Conservation (phyloP, 306 rosid species). For the Pueraria montana region DNA sequence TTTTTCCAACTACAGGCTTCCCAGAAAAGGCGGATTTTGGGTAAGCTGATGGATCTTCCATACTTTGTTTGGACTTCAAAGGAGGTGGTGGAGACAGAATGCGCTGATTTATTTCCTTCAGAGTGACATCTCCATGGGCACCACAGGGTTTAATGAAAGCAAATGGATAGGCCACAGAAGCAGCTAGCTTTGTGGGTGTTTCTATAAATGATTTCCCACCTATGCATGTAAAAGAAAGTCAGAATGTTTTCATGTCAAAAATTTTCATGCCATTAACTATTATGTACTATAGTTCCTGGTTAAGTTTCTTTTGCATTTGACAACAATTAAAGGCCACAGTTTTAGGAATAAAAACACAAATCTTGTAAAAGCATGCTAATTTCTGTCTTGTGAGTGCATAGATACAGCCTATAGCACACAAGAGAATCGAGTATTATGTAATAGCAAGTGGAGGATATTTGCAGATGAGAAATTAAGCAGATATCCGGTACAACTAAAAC, state of each 20-base stretch:
- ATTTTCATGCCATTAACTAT: neutral
- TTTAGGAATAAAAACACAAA: neutral
- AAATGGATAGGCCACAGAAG: slow-evolving; percentile 94
- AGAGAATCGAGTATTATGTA: slow-evolving; percentile 3
- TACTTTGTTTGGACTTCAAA: slow-evolving; percentile 58
- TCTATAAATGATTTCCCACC: slow-evolving; percentile 79
- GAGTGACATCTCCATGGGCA: slow-evolving; percentile 84
- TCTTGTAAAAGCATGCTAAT: neutral
- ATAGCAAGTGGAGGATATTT: slow-evolving; percentile 21
- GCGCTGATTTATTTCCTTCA: slow-evolving; percentile 93
- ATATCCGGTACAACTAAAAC: slow-evolving; percentile 15
- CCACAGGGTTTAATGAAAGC: slow-evolving; percentile 88
- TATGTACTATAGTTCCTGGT: slow-evolving; percentile 1
- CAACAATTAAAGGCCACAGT: neutral
- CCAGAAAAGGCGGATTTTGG: slow-evolving; percentile 97
- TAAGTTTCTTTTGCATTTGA: slow-evolving; percentile 22
- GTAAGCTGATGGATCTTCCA: slow-evolving; percentile 68
- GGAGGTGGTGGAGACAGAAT: slow-evolving; percentile 82
- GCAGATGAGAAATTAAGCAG: slow-evolving; percentile 8
- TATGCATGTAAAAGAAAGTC: slow-evolving; percentile 51
- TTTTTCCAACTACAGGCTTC: slow-evolving; percentile 94
- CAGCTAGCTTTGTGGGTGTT: slow-evolving; percentile 75
- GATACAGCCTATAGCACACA: neutral
- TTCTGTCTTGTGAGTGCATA: slow-evolving; percentile 18
- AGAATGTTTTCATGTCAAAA: slow-evolving; percentile 40